These are phyloP conservation scores for Boletellus ananas DNA, from an alignment of 768 basidiomycete genomes.

Conservation along the genomic window DNA sequence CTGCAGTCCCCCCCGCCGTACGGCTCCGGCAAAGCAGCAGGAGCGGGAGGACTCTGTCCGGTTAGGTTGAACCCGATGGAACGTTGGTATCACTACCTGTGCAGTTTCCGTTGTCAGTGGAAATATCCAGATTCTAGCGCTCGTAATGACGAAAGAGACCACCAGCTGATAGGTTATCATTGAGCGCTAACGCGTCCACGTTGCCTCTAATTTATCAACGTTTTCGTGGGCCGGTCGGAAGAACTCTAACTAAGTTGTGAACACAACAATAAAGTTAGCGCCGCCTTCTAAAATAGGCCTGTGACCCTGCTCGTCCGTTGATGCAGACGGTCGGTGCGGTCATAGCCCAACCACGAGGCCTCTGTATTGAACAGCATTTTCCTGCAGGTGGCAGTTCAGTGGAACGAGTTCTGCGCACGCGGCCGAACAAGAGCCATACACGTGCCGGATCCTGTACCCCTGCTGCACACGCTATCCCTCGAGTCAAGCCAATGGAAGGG, in stretches of 20 bases:
- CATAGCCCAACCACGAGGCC: constrained; percentile 6
- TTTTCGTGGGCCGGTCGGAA: neutral
- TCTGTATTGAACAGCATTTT: neutral
- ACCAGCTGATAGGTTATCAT: neutral
- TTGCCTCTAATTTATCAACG: neutral
- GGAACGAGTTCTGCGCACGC: constrained; percentile 3
- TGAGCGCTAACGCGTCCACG: neutral
- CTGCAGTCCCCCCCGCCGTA: neutral
- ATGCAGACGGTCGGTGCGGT: neutral
- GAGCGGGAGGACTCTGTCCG: neutral
- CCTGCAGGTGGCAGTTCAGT: neutral
- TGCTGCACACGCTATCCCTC: neutral
- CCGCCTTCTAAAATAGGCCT: neutral
- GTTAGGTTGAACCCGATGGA: neutral
- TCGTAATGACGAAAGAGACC: neutral
- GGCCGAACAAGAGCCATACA: neutral
- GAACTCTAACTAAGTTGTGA: neutral
- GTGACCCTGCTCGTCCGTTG: neutral
- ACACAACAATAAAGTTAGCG: constrained; percentile 4
- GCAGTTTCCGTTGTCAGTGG: neutral
- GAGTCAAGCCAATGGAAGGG: neutral
- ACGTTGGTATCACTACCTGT: neutral
- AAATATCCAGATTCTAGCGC: constrained; percentile 5
- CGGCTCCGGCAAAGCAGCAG: neutral
- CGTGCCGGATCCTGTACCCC: neutral